A percentile compares a stretch with the other conserved stretches of the same genome.
phyloP scores from a whole-genome alignment of 148 eudicot genomes.

The Rhododendron molle region DNA sequence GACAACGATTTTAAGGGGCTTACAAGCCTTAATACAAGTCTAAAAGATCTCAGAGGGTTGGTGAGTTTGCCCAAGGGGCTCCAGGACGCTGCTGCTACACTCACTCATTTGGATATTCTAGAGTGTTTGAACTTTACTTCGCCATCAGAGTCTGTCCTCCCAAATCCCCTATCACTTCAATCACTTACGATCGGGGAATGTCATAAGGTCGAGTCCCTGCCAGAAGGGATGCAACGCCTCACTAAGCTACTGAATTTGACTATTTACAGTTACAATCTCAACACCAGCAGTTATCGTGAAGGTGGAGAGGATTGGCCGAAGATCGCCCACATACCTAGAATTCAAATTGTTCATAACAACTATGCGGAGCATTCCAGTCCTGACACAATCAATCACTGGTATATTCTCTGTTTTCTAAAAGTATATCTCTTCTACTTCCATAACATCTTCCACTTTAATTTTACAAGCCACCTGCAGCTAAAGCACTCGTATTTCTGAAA shows the following conservation, averaged over 20 bases:
- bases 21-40: too few species aligned
- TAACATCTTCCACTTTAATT: too few species aligned
- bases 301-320: neutral
- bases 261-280: neutral
- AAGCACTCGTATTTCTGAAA: too few species aligned
- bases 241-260: neutral
- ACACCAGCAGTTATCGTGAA: too few species aligned
- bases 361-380: too few species aligned
- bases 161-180: neutral
- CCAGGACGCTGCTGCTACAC: neutral
- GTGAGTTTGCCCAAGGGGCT: constrained; percentile 1
- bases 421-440: too few species aligned
- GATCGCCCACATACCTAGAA: too few species aligned
- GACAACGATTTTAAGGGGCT: too few species aligned
- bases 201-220: neutral
- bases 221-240: neutral
- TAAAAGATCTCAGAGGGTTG: neutral
- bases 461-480: too few species aligned
- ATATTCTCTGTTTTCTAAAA: too few species aligned
- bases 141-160: neutral
- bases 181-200: neutral
- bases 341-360: too few species aligned
- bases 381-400: too few species aligned
- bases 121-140: neutral
- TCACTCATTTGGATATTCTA: neutral